Evolutionary conservation across 495 filamentous ascomycete genomes (phyloP).

Genomic region (Hypoxylon lienhwacheense): DNA sequence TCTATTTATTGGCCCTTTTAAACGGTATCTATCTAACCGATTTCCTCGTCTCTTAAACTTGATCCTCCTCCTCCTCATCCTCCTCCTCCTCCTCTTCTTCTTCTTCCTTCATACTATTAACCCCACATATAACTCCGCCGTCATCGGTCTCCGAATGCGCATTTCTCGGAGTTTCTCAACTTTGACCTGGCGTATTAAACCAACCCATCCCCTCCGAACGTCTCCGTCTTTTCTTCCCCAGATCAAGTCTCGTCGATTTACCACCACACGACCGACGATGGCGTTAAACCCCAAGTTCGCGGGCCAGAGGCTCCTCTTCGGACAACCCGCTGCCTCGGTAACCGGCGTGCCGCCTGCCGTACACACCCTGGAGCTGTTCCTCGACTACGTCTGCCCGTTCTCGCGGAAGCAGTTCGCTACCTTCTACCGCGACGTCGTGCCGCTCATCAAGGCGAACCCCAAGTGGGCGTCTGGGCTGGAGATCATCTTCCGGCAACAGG

Average conservation of each 20-base stretch:
- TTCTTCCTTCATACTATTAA: not conserved
- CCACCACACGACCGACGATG: slow-evolving; percentile 52
- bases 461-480: slow-evolving; percentile 60
- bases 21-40: no score
- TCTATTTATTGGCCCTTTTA: slow-evolving; percentile 4
- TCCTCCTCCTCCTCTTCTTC: not conserved
- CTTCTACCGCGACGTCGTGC: slow-evolving; percentile 61
- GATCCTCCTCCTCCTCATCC: not conserved
- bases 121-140: slow-evolving; percentile 5
- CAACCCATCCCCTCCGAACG: slow-evolving; percentile 1
- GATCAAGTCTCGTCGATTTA: slow-evolving; percentile 5
- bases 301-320: slow-evolving; percentile 62
- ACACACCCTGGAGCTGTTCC: slow-evolving; percentile 78
- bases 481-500: slow-evolving; percentile 83
- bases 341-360: slow-evolving; percentile 49
- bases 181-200: slow-evolving; percentile 7
- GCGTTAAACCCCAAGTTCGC: slow-evolving; percentile 77
- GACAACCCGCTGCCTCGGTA: slow-evolving; percentile 34
- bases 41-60: slow-evolving; percentile 5
- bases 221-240: not conserved
- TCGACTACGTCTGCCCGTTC: slow-evolving; percentile 85
- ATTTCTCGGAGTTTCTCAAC: slow-evolving; percentile 26
- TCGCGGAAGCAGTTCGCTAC: slow-evolving; percentile 68
- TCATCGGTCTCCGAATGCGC: slow-evolving; percentile 24
- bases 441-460: slow-evolving; percentile 55